These are phyloP conservation scores for Trichosanthes truncata DNA, from an alignment of 306 rosid genomes.

Conservation along the genomic window DNA sequence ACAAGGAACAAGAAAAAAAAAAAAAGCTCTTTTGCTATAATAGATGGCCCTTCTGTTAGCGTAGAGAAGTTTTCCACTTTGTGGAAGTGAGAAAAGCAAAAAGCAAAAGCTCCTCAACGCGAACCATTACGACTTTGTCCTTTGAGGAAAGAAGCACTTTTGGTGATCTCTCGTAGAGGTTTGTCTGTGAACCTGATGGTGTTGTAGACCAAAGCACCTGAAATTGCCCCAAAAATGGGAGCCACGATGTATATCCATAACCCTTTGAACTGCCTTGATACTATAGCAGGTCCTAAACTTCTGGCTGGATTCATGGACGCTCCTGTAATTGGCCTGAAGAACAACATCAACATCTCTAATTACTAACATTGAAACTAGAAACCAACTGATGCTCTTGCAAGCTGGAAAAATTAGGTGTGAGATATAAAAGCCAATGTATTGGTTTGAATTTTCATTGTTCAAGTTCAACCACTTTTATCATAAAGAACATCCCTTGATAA, in stretches of 20 bases:
- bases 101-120: background rate
- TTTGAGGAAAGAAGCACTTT: slow-evolving; percentile 48
- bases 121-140: slow-evolving; percentile 4
- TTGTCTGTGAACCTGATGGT: slow-evolving; percentile 46
- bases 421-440: no score
- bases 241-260: slow-evolving; percentile 56
- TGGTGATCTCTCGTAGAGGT: slow-evolving; percentile 55
- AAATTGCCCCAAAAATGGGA: slow-evolving; percentile 45
- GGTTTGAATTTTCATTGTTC: no score
- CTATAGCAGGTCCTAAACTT: slow-evolving; percentile 73
- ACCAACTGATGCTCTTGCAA: background rate
- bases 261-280: slow-evolving; percentile 27
- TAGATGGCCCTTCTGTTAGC: background rate
- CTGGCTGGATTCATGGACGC: slow-evolving; percentile 94
- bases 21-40: background rate
- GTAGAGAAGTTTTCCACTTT: no score
- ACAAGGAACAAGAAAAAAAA: background rate
- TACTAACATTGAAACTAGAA: background rate
- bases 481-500: background rate
- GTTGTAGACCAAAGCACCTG: slow-evolving; percentile 61
- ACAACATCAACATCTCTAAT: background rate
- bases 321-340: slow-evolving; percentile 62
- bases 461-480: no score
- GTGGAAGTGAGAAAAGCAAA: no score
- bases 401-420: background rate